Percentiles rank a stretch among this genome's conserved stretches.
Evolutionary conservation across 1,139 yeast species (phyloP).

Genomic region (Pneumocystis murina): DNA sequence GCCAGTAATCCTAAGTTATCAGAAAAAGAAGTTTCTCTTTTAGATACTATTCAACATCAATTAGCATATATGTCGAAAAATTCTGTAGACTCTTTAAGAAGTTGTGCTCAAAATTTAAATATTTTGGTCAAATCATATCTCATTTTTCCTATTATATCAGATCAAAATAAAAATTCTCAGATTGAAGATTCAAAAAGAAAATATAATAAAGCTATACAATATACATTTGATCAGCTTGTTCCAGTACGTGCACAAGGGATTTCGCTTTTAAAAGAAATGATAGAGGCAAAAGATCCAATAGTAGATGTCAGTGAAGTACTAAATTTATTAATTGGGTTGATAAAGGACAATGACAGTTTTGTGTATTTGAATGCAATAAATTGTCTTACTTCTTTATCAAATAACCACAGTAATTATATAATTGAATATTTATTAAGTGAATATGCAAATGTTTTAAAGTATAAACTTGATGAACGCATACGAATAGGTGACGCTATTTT

Average conservation of each 20-base stretch:
- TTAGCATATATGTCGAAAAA: not conserved
- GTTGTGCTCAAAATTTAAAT: slow-evolving; percentile 1
- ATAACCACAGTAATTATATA: slow-evolving; percentile 25
- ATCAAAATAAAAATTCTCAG: not conserved
- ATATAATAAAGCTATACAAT: slow-evolving; percentile 16
- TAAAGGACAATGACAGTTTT: slow-evolving; percentile 72
- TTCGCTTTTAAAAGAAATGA: slow-evolving; percentile 44
- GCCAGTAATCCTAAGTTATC: not conserved
- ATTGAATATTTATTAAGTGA: slow-evolving; percentile 27
- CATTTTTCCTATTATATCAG: slow-evolving; percentile 2
- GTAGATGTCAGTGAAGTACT: slow-evolving; percentile 42
- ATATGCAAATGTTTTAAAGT: slow-evolving; percentile 16
- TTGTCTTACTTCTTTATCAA: slow-evolving; percentile 49
- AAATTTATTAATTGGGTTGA: slow-evolving; percentile 45
- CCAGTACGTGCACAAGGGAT: slow-evolving; percentile 84
- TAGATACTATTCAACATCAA: not conserved
- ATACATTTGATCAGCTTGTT: slow-evolving; percentile 56
- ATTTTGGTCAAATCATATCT: slow-evolving; percentile 5
- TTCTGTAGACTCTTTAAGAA: not conserved
- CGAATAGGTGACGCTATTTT: slow-evolving; percentile 69
- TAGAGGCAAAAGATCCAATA: slow-evolving; percentile 36
- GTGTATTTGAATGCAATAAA: slow-evolving; percentile 72
- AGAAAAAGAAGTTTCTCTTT: not conserved
- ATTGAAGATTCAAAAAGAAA: slow-evolving; percentile 30
- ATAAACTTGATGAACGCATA: slow-evolving; percentile 44